These are phyloP conservation scores for Oryza australiensis DNA, from an alignment of 176 grass and related monocot genomes.

Conservation along the genomic window DNA sequence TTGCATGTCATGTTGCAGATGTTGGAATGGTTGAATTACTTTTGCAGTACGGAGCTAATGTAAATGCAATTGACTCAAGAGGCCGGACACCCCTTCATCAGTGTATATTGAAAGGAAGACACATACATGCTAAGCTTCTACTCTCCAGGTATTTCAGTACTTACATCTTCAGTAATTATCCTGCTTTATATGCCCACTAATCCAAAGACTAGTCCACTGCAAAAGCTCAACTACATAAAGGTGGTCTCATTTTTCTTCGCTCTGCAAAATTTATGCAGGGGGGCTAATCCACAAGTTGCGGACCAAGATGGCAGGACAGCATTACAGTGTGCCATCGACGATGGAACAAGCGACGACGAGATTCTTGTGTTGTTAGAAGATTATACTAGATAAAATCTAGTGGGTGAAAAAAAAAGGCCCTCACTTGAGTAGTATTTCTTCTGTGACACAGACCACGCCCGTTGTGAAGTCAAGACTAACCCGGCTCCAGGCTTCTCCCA, in stretches of 20 bases:
- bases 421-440: not conserved
- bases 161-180: constrained; percentile 10
- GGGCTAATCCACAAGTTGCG: constrained; percentile 58
- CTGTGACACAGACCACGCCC: not conserved
- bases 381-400: constrained; percentile 60
- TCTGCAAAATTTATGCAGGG: constrained; percentile 52
- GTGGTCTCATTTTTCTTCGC: constrained; percentile 9
- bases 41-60: constrained; percentile 85
- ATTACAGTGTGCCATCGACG: constrained; percentile 75
- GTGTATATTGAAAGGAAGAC: constrained; percentile 76
- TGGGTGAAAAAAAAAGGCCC: not conserved
- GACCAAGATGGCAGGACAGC: constrained; percentile 80
- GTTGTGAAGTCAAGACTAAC: constrained; percentile 10
- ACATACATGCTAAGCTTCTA: constrained; percentile 71
- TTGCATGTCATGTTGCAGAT: constrained; percentile 81
- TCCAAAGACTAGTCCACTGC: not conserved
- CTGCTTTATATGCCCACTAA: constrained; percentile 2
- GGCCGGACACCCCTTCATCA: constrained; percentile 86
- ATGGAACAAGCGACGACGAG: constrained; percentile 68
- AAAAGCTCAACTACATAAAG: not conserved
- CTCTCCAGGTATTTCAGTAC: constrained; percentile 69
- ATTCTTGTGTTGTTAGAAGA: constrained; percentile 80
- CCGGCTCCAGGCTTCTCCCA: constrained; percentile 4
- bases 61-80: constrained; percentile 74
- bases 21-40: constrained; percentile 91